phyloP scores from a whole-genome alignment of 169 alveolate genomes.

The Cryptosporidium tyzzeri region DNA sequence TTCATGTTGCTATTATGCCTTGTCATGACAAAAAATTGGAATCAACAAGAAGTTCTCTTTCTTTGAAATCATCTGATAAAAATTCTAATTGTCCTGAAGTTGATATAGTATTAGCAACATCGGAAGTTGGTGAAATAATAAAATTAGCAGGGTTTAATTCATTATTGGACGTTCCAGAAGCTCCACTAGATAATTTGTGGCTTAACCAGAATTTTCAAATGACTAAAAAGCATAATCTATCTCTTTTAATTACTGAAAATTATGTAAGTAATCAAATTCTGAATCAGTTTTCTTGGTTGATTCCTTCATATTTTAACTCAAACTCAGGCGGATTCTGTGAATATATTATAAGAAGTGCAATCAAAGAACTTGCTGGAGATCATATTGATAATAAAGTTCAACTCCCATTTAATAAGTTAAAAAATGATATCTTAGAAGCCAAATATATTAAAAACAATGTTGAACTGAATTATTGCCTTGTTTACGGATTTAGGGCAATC shows the following conservation, averaged over 20 bases:
- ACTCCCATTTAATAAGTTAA: constrained; percentile 14
- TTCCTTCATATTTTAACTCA: constrained; percentile 75
- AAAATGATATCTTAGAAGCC: constrained; percentile 19
- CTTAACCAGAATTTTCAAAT: constrained; percentile 37
- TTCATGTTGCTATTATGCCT: constrained; percentile 89
- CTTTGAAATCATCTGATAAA: not conserved
- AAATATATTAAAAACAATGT: not conserved
- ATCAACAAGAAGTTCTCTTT: constrained; percentile 83
- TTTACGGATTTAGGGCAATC: constrained; percentile 64
- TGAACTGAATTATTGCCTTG: constrained; percentile 24
- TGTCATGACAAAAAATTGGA: constrained; percentile 94
- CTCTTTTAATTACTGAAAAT: constrained; percentile 4
- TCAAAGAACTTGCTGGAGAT: constrained; percentile 7
- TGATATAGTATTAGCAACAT: constrained; percentile 69
- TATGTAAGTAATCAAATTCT: not conserved
- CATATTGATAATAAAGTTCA: not conserved
- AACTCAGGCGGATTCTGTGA: constrained; percentile 86
- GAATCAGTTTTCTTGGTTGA: constrained; percentile 38
- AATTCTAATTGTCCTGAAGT: constrained; percentile 56
- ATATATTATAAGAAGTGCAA: constrained; percentile 81
- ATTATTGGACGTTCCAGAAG: constrained; percentile 46
- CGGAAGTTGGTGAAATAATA: constrained; percentile 30
- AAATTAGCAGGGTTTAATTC: constrained; percentile 40
- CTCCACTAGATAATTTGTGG: constrained; percentile 59
- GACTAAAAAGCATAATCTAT: not conserved